Conservation (phyloP, 2,329 filamentous ascomycete genomes). For the Sporothrix curviconia region DNA sequence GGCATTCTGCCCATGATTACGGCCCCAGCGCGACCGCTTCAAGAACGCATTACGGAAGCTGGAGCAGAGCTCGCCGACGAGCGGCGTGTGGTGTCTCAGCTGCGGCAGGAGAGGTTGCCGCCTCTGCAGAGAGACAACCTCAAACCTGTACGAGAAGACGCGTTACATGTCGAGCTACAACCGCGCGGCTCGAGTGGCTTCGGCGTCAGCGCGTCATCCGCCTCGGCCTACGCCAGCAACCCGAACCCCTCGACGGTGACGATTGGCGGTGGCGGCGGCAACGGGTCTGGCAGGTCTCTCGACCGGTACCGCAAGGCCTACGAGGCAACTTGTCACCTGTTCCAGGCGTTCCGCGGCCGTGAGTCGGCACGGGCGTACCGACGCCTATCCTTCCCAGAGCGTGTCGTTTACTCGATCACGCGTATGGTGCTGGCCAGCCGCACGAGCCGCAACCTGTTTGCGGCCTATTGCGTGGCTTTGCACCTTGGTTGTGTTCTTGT, state of each 20-base stretch:
- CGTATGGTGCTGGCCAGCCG: constrained; percentile 84
- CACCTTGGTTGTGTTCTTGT: constrained; percentile 82
- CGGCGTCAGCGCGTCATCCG: constrained; percentile 51
- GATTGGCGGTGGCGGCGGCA: constrained; percentile 39
- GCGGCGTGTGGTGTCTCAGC: constrained; percentile 73
- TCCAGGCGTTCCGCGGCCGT: constrained; percentile 89
- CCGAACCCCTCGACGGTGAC: constrained; percentile 69
- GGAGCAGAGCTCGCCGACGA: constrained; percentile 83
- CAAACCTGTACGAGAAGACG: constrained; percentile 93
- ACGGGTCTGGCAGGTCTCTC: constrained; percentile 58
- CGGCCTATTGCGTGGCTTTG: constrained; percentile 79
- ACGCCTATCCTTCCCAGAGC: constrained; percentile 85
- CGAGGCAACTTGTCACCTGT: constrained; percentile 90
- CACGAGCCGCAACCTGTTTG: constrained; percentile 88
- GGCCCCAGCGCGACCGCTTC: constrained; percentile 93
- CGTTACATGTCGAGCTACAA: constrained; percentile 93
- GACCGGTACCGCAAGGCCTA: constrained; percentile 89
- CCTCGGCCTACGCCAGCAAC: constrained; percentile 58
- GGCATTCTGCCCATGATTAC: constrained; percentile 97
- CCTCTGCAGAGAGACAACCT: constrained; percentile 94
- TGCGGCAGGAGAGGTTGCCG: constrained; percentile 86
- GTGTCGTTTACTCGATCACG: constrained; percentile 84
- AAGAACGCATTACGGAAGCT: constrained; percentile 90
- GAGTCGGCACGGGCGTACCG: constrained; percentile 88
- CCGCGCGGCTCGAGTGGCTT: constrained; percentile 37